Evolutionary conservation across 768 basidiomycete species (phyloP), one percentile per base, ranked within the genome.

Genomic region (Termitomyces sp.): DNA sequence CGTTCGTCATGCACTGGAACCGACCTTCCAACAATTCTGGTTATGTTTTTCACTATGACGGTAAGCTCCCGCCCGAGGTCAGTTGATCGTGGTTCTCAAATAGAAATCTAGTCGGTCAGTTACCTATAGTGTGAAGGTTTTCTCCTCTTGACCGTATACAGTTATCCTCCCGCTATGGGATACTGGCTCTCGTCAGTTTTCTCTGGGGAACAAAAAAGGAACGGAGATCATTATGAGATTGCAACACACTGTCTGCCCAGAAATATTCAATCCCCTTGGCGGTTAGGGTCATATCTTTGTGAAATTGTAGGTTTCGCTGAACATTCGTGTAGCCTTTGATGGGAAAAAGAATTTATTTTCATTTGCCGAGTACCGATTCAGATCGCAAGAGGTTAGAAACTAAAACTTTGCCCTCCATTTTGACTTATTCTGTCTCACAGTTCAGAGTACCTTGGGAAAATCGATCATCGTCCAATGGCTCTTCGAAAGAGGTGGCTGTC

Each of bases 311-410:
- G 2, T 12, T 8, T 55, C 14, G 39, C 47, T 53, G 18, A 59
- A 34, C 22, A 26, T 37, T 10, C 2, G 1, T 53, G 10, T 20
- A 75, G 74, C 70, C 1, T 75, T 62, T 50, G 74, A 74, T 54
- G 74, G 74, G 8, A 70, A 71, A 53, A 69, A 70, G 46, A 75
- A 75, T 47, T 51, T 75, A 0, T 75, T 64, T 40, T 69, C 72
- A 1, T 65, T 63, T 30, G 30, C 47, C 34, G 48, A 55, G 13
- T 73, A 71, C 44, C 43, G 43, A 18, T 60, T 68, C 26, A 43
- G 43, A 34, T 61, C 62, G 22, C 47, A 65, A 57, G 58, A 65
- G 54, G 68, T 69, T 34, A 55, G 59, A 53, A 42, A 13, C 27
- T 30, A 7, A n/a, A 16, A 37, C n/a, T 49, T 10, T 34, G 13